phyloP scores from a whole-genome alignment of 2,329 filamentous ascomycete species.

The Cladosporium sp. region DNA sequence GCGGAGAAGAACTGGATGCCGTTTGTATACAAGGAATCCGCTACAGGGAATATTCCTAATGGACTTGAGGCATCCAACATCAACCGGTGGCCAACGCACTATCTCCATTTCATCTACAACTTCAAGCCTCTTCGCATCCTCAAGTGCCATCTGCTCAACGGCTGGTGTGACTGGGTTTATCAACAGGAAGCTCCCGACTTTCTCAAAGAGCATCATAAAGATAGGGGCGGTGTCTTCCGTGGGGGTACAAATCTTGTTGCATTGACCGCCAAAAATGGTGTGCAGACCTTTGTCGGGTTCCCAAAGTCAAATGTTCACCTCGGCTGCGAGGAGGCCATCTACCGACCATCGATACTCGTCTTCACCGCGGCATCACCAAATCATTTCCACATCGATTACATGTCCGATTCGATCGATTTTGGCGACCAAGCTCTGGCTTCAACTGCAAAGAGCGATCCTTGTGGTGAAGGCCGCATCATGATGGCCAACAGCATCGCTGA shows the following conservation, averaged over 20 bases:
- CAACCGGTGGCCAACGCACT: background rate
- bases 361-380: constrained; percentile 19
- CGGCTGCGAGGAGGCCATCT: background rate
- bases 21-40: constrained; percentile 19
- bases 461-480: constrained; percentile 21
- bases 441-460: constrained; percentile 17
- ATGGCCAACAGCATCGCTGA: constrained; percentile 24
- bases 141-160: constrained; percentile 2
- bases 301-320: constrained; percentile 4
- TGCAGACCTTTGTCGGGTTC: constrained; percentile 12
- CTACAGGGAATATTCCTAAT: constrained; percentile 7
- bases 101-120: constrained; percentile 1
- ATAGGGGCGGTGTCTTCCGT: background rate
- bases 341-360: constrained; percentile 12
- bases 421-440: background rate
- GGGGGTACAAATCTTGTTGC: constrained; percentile 1
- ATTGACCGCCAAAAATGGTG: background rate
- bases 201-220: background rate
- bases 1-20: constrained; percentile 27
- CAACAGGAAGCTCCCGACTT: background rate
- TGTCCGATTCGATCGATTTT: constrained; percentile 16
- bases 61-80: constrained; percentile 12
- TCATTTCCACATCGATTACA: constrained; percentile 23
- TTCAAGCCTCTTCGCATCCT: background rate
- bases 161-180: background rate